Base-by-base conservation (phyloP, 805 yeast genomes). In the Metschnikowia sp. region DNA sequence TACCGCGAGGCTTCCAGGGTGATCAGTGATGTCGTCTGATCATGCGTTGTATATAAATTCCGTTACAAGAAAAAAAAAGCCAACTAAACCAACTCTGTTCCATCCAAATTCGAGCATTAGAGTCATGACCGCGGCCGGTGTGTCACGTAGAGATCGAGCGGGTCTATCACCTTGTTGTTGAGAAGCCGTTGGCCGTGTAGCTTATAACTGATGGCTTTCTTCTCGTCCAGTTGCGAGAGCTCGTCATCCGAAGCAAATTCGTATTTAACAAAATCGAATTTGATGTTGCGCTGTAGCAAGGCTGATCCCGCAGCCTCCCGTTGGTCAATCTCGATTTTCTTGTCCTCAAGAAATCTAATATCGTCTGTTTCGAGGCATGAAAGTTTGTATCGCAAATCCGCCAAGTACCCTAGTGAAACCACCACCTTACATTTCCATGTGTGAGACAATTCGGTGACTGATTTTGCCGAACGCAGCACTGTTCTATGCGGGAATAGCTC, bases 11-110 rank as follows among this genome's bases (percentile, higher is more conserved):
- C 77, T 9, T 67, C 74, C 8, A 60, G 66, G 40, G 58, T 72
- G 47, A 72, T 72, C 40, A 69, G 73, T 53, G 77, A 72, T 52
- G 77, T 72, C 41, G 73, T 72, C 18, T 72, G 55, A 51, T 12
- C 18, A 28, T 30, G 38, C 35, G 39, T 38, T 42, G 52, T 42
- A 50, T 38, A 47, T 46, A 49, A 33, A 13, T 39, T 30, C 19
- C 33, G 22, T 19, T 15, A 1, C 15, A 41, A 31, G 44, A 22
- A 35, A 12, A 29, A 32, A 6, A 22, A 22, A 22, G 22, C 22
- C 22, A 22, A 3, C 22, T 22, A 22, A 3, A 22, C 22, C 22
- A 6, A 22, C 6, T 22, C 22, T 22, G 22, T 22, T 22, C 22
- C 22, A 4, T 22, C 6, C 22, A 22, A 22, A 22, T 22, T 6